phyloP scores from a whole-genome alignment of 78 protist species.

The Dictyostelium firmibasis region DNA sequence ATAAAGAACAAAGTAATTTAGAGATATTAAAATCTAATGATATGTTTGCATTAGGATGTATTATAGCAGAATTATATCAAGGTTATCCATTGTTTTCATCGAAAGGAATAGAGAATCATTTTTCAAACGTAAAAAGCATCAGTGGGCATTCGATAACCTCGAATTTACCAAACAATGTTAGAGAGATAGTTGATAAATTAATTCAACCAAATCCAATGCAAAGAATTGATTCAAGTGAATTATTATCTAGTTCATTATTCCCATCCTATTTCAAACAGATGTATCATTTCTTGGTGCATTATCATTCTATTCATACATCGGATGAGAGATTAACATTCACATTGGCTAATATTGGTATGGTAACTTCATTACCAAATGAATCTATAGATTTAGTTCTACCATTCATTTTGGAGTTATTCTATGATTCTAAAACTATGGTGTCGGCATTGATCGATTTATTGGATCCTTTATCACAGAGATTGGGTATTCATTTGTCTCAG shows the following conservation, averaged over 20 bases:
- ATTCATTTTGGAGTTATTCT: constrained; percentile 47
- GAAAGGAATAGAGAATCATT: neutral
- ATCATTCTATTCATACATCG: constrained; percentile 29
- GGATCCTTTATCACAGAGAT: constrained; percentile 61
- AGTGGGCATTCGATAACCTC: neutral
- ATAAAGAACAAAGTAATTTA: neutral
- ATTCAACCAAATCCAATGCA: constrained; percentile 39
- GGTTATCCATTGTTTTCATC: constrained; percentile 56
- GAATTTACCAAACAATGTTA: constrained; percentile 46
- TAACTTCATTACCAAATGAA: constrained; percentile 67
- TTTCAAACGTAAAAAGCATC: neutral
- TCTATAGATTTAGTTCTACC: constrained; percentile 52
- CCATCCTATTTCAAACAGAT: constrained; percentile 67
- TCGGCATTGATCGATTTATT: constrained; percentile 50
- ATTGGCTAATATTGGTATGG: constrained; percentile 70
- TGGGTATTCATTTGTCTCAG: constrained; percentile 33
- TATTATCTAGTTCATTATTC: constrained; percentile 33
- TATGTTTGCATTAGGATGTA: constrained; percentile 70
- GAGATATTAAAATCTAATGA: constrained; percentile 66
- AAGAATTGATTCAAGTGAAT: constrained; percentile 1
- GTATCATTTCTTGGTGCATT: constrained; percentile 72
- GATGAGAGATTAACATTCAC: constrained; percentile 60
- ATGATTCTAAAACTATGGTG: constrained; percentile 57
- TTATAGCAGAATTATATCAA: constrained; percentile 61
- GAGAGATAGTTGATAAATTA: constrained; percentile 40